phyloP scores from a whole-genome alignment of 1,284 basidiomycete species.

The Sphagnurus paluster region DNA sequence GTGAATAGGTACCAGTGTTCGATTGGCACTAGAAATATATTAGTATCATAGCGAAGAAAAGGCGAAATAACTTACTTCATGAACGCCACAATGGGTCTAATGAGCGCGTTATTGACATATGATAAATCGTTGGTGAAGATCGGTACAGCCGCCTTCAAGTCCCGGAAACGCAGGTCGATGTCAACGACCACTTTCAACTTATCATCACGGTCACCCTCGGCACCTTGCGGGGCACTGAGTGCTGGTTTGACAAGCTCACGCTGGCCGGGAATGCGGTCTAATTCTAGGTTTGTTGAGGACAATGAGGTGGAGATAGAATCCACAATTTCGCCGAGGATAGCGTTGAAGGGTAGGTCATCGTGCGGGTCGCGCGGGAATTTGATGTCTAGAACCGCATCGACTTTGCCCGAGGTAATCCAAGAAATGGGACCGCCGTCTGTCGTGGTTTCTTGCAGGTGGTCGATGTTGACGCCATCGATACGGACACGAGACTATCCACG shows the following conservation, averaged over 20 bases:
- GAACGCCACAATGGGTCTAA: slow-evolving; percentile 96
- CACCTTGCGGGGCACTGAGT: slow-evolving; percentile 67
- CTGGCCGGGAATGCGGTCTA: slow-evolving; percentile 86
- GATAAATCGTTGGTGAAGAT: slow-evolving; percentile 86
- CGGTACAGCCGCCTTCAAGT: slow-evolving; percentile 95
- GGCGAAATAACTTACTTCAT: slow-evolving; percentile 72
- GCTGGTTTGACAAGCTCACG: slow-evolving; percentile 86
- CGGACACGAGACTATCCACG: slow-evolving; percentile 85
- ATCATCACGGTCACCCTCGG: slow-evolving; percentile 36
- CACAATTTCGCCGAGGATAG: slow-evolving; percentile 88
- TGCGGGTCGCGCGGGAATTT: slow-evolving; percentile 88
- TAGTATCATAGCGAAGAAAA: slow-evolving; percentile 2
- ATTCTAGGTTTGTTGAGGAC: slow-evolving; percentile 33
- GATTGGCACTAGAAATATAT: slow-evolving; percentile 66
- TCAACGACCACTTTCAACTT: slow-evolving; percentile 75
- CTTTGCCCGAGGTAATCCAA: slow-evolving; percentile 96
- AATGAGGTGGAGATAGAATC: slow-evolving; percentile 76
- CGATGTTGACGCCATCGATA: slow-evolving; percentile 96
- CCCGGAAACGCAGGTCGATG: slow-evolving; percentile 93
- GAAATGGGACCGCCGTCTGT: slow-evolving; percentile 88
- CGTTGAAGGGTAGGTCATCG: slow-evolving; percentile 79
- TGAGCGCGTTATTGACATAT: slow-evolving; percentile 93
- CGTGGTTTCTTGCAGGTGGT: slow-evolving; percentile 89
- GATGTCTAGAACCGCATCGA: slow-evolving; percentile 97
- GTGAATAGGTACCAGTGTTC: slow-evolving; percentile 89